Evolutionary conservation across 108 stramenopile species (phyloP).

Genomic region (Cyclotella atomus): DNA sequence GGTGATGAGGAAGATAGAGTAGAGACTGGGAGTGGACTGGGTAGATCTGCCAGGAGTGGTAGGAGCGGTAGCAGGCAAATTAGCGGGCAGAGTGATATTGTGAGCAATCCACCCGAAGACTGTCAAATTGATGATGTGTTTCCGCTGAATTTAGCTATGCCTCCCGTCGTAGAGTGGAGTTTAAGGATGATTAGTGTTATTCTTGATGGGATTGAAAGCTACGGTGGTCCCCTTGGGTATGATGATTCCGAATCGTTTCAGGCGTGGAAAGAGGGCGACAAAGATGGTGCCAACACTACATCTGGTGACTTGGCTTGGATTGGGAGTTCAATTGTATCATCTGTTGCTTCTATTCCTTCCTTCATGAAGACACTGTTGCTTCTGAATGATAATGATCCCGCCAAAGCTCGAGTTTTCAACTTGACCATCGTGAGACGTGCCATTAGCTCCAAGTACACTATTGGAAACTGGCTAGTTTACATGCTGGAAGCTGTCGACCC

Average conservation of each 20-base stretch:
- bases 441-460: conserved; percentile 43
- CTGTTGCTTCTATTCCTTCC: conserved; percentile 47
- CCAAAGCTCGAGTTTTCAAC: conserved; percentile 41
- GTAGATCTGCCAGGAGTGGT: background rate
- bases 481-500: conserved; percentile 59
- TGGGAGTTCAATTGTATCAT: conserved; percentile 41
- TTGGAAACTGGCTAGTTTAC: conserved; percentile 60
- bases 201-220: conserved; percentile 43
- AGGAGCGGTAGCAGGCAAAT: background rate
- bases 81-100: conserved; percentile 18
- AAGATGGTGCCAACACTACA: conserved; percentile 3
- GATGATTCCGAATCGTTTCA: conserved; percentile 32
- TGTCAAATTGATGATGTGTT: conserved; percentile 43
- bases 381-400: conserved; percentile 49
- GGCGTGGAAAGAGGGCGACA: conserved; percentile 29
- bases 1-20: conserved; percentile 28
- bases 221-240: conserved; percentile 37
- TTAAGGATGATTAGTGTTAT: conserved; percentile 47
- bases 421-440: conserved; percentile 42
- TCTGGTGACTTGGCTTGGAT: conserved; percentile 48
- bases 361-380: conserved; percentile 53
- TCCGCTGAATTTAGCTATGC: conserved; percentile 51
- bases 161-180: conserved; percentile 54
- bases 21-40: background rate
- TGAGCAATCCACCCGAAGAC: conserved; percentile 42